phyloP scores from a whole-genome alignment of 75 land plant species.

The Selaginella tamariscina region DNA sequence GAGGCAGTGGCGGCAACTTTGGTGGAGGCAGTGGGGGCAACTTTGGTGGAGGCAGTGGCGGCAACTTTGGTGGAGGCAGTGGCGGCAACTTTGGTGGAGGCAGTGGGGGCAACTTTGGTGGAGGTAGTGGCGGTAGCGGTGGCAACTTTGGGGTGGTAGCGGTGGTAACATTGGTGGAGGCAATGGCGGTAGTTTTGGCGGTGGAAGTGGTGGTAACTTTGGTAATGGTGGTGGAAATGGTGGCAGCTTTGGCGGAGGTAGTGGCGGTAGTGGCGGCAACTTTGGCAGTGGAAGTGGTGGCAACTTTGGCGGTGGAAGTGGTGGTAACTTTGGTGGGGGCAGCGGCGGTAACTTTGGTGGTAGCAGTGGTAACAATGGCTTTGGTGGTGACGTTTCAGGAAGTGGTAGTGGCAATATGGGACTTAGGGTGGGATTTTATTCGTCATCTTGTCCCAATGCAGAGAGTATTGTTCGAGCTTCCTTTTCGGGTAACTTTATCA shows the following conservation, averaged over 20 bases:
- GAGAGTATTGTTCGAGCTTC: constrained; percentile 38
- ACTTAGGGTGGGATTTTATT: neutral
- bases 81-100: constrained; percentile 2
- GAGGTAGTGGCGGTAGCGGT: neutral
- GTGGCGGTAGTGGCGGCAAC: neutral
- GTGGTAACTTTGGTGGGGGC: neutral
- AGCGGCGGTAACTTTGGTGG: neutral
- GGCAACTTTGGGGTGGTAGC: neutral
- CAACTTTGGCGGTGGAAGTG: neutral
- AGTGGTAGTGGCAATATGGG: neutral
- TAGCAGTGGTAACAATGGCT: neutral
- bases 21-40: neutral
- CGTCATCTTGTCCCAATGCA: constrained; percentile 4
- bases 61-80: neutral
- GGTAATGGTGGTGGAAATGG: neutral
- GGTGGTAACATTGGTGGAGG: neutral
- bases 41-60: neutral
- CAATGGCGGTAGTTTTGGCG: neutral
- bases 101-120: neutral
- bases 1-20: neutral
- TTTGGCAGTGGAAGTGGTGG: neutral
- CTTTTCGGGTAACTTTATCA: constrained; percentile 25
- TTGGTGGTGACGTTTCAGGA: neutral
- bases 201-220: neutral
- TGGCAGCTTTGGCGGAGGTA: neutral